These are phyloP conservation scores for Xylaria sp. DNA, from an alignment of 2,329 filamentous ascomycete species.

Conservation along the genomic window DNA sequence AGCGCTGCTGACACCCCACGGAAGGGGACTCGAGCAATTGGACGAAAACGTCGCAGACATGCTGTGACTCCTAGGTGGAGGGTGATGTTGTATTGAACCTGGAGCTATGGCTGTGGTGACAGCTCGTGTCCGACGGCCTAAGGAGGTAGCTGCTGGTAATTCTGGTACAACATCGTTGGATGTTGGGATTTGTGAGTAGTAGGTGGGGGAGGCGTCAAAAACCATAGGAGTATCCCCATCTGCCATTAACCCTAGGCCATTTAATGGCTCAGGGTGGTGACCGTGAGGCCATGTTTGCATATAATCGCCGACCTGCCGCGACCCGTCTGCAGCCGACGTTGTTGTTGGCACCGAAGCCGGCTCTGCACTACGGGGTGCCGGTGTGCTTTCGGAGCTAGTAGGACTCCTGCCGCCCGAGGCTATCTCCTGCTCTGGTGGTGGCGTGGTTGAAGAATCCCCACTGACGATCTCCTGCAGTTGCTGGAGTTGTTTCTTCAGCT, in stretches of 20 bases:
- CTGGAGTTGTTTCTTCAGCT: slow-evolving; percentile 50
- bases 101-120: slow-evolving; percentile 43
- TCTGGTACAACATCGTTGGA: slow-evolving; percentile 45
- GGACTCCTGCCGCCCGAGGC: slow-evolving; percentile 45
- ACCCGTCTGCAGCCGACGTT: slow-evolving; percentile 38
- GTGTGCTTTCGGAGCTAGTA: slow-evolving; percentile 41
- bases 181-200: slow-evolving; percentile 43
- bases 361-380: slow-evolving; percentile 32
- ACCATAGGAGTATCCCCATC: slow-evolving; percentile 44
- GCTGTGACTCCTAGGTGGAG: slow-evolving; percentile 45
- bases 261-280: slow-evolving; percentile 42
- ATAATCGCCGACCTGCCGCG: slow-evolving; percentile 46
- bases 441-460: slow-evolving; percentile 44
- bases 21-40: slow-evolving; percentile 44
- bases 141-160: slow-evolving; percentile 36
- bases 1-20: slow-evolving; percentile 43
- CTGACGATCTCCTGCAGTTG: slow-evolving; percentile 48
- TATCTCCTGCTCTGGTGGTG: slow-evolving; percentile 48
- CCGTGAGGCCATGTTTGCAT: slow-evolving; percentile 47
- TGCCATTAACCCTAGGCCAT: slow-evolving; percentile 46
- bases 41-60: slow-evolving; percentile 47
- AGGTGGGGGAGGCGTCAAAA: slow-evolving; percentile 44
- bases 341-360: slow-evolving; percentile 35
- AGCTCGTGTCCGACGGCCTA: slow-evolving; percentile 43
- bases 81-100: slow-evolving; percentile 40